A percentile compares a stretch with the other conserved stretches of the same genome.
These are phyloP conservation scores for Dryas alaskensis DNA, from an alignment of 306 rosid species.

Conservation along the genomic window DNA sequence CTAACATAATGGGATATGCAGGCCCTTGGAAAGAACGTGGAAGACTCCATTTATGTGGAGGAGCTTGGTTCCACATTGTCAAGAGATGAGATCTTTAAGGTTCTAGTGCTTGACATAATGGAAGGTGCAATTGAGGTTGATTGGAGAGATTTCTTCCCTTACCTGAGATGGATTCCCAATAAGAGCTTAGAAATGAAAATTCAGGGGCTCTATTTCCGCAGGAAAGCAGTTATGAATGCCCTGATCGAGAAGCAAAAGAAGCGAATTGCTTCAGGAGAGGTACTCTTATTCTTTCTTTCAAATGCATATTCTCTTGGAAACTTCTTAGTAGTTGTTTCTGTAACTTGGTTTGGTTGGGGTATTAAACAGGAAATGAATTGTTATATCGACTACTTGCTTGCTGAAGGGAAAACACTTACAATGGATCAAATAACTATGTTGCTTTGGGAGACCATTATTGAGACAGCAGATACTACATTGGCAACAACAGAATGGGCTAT, in stretches of 20 bases:
- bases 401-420: conserved; percentile 59
- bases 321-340: not conserved
- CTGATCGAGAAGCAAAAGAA: conserved; percentile 57
- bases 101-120: conserved; percentile 71
- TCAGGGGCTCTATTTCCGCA: conserved; percentile 26
- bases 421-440: conserved; percentile 62
- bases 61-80: conserved; percentile 49
- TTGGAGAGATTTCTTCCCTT: conserved; percentile 98
- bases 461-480: conserved; percentile 76
- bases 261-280: conserved; percentile 77
- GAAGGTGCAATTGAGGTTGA: conserved; percentile 96
- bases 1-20: conserved; percentile 31
- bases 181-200: conserved; percentile 51
- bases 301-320: not conserved
- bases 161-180: conserved; percentile 90
- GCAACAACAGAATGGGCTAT: conserved; percentile 90
- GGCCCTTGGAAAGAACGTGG: conserved; percentile 63
- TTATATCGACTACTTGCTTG: conserved; percentile 56
- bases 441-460: conserved; percentile 82
- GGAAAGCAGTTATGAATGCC: conserved; percentile 59
- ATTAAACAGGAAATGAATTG: conserved; percentile 55
- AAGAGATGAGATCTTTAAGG: conserved; percentile 51
- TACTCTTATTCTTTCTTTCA: not conserved
- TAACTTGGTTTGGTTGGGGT: conserved; percentile 6
- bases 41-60: conserved; percentile 59